Evolutionary conservation across 1,284 basidiomycete genomes (phyloP).

Genomic region (Paramarasmius palmivorus): DNA sequence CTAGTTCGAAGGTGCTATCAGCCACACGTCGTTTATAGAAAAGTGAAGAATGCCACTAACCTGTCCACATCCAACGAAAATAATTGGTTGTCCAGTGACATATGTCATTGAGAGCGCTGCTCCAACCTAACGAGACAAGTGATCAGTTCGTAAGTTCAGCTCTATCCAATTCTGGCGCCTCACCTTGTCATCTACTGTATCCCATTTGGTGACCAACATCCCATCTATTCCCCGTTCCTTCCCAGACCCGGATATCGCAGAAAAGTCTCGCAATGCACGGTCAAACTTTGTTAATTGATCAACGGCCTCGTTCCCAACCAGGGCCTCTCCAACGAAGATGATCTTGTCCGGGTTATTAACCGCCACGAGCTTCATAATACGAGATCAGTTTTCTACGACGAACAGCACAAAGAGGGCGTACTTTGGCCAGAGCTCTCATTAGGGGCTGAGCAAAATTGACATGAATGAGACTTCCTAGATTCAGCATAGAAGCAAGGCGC

Average conservation of each 20-base stretch:
- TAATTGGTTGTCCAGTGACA: slow-evolving; percentile 93
- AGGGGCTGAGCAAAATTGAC: slow-evolving; percentile 57
- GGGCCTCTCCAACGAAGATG: slow-evolving; percentile 93
- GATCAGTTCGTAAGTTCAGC: slow-evolving; percentile 11
- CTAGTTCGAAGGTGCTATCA: slow-evolving; percentile 39
- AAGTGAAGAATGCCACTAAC: slow-evolving; percentile 40
- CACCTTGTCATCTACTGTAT: slow-evolving; percentile 93
- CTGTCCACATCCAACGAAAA: slow-evolving; percentile 96
- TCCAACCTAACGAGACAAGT: slow-evolving; percentile 66
- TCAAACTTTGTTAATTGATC: slow-evolving; percentile 96
- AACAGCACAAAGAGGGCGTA: slow-evolving; percentile 24
- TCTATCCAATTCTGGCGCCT: slow-evolving; percentile 11
- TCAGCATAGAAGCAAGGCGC: slow-evolving; percentile 18
- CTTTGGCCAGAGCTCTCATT: slow-evolving; percentile 98
- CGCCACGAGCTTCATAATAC: slow-evolving; percentile 67
- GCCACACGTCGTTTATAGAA: slow-evolving; percentile 8
- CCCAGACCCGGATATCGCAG: slow-evolving; percentile 62
- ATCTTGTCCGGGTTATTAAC: slow-evolving; percentile 95
- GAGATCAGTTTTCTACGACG: slow-evolving; percentile 1
- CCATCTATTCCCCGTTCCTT: slow-evolving; percentile 91
- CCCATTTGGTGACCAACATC: slow-evolving; percentile 97
- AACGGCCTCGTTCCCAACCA: slow-evolving; percentile 96
- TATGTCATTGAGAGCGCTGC: slow-evolving; percentile 97
- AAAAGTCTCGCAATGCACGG: slow-evolving; percentile 87
- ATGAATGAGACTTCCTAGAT: slow-evolving; percentile 13